Percentiles rank a stretch among this genome's conserved stretches.
Conservation (phyloP, 139 green algal genomes). For the Micractinium conductrix region DNA sequence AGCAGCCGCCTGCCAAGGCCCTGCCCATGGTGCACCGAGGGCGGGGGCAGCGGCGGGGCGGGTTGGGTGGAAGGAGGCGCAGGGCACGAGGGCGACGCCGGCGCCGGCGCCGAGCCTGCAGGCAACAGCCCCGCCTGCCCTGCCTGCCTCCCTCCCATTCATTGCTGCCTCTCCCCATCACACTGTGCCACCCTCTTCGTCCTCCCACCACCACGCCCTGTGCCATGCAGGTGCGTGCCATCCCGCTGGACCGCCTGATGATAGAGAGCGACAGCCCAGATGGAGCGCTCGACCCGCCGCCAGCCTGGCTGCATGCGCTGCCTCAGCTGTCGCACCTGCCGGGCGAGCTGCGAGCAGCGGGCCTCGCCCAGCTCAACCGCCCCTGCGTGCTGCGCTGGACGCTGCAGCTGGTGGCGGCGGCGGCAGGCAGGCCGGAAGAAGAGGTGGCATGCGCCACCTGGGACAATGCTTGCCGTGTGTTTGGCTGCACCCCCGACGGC, state of each 20-base stretch:
- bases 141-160: not conserved
- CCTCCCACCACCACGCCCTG: not conserved
- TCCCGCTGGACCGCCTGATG: constrained; percentile 48
- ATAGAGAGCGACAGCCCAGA: constrained; percentile 62
- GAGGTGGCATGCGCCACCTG: not conserved
- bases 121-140: too few species aligned
- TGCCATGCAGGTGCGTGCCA: constrained; percentile 34
- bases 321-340: not conserved
- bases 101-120: too few species aligned
- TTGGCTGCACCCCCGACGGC: not conserved
- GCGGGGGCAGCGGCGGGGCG: not conserved
- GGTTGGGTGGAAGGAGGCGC: too few species aligned
- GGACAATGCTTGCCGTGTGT: constrained; percentile 2
- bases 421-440: not conserved
- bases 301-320: constrained; percentile 31
- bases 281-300: constrained; percentile 30
- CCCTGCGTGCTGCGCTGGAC: constrained; percentile 14
- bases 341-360: not conserved
- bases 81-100: too few species aligned
- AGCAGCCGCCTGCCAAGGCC: constrained; percentile 40
- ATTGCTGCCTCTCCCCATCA: not conserved
- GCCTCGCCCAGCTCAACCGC: not conserved
- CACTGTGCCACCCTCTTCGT: not conserved
- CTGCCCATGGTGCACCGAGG: constrained; percentile 46
- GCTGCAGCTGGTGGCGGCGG: constrained; percentile 25